Base-by-base conservation (phyloP, 257 asterid genomes). In the Lithospermum erythrorhizon region DNA sequence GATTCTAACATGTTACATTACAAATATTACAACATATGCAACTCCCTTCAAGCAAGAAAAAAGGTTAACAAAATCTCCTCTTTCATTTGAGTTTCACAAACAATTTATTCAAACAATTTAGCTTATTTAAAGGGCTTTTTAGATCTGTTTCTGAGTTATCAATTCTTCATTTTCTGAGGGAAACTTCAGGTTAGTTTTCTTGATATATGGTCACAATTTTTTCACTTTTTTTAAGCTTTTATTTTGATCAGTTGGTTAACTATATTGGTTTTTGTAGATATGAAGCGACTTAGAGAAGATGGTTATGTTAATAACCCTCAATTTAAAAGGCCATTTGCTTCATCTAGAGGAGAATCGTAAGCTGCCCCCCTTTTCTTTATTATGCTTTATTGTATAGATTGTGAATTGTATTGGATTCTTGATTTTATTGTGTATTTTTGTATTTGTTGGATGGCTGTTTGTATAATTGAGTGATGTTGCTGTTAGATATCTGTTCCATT, bases 241-340 rank as follows among this genome's bases (percentile, higher is more conserved):
- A 27, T 3, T 27, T 27, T 27, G 32, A 27, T 61, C 41, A 59
- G n/a, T 41, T 9, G 10, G 61, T 70, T 65, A 1, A 61, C 68
- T 37, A 65, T 71, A 27, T 18, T 65, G 65, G 64, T 62, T 1
- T 71, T 27, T 82, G 70, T 70, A 70, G 84, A 70, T 70, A 91
- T 91, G 98, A 91, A 91, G 89, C 85, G 97, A 63, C 64, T 76
- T 56, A 66, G 95, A 68, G 98, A 88, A 30, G 97, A 91, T 70
- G 87, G 64, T 65, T 79, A 64, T 68, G 69, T 63, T 61, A 84
- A 41, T 41, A 41, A 72, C 81, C 89, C 94, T 69, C 90, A 83
- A 68, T 81, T 84, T 64, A 86, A 89, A 82, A 82, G 96, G 66
- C 98, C 88, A 65, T 78, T 76, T 66, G 86, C 77, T 55, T 71